phyloP scores from a whole-genome alignment of 2,329 filamentous ascomycete species.

The Alternaria triticina region DNA sequence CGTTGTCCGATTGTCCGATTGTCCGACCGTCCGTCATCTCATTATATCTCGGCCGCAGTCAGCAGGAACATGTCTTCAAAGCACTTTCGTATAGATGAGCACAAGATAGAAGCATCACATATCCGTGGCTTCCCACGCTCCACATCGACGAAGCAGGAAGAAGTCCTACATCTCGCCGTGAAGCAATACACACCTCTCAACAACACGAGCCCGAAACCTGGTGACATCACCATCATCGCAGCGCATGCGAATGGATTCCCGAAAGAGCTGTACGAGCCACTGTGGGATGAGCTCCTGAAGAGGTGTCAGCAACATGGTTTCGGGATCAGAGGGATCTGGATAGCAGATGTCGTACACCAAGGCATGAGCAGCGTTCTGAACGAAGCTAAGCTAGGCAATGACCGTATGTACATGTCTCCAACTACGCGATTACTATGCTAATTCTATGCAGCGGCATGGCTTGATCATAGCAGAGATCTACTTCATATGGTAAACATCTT shows the following conservation, averaged over 20 bases:
- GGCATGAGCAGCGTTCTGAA: slow-evolving; percentile 81
- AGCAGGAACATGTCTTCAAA: slow-evolving; percentile 47
- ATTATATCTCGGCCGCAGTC: background rate
- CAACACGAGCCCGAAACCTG: slow-evolving; percentile 70
- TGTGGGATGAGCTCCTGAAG: slow-evolving; percentile 82
- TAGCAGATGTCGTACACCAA: slow-evolving; percentile 86
- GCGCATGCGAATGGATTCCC: slow-evolving; percentile 92
- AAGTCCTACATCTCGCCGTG: slow-evolving; percentile 73
- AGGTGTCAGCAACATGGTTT: slow-evolving; percentile 66
- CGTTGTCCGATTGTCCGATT: background rate
- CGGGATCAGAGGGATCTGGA: slow-evolving; percentile 82
- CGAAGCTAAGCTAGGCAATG: slow-evolving; percentile 77
- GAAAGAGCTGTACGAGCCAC: slow-evolving; percentile 92
- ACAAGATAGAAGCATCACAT: slow-evolving; percentile 71
- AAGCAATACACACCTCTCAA: slow-evolving; percentile 87
- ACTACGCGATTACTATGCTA: background rate
- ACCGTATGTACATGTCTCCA: slow-evolving; percentile 66
- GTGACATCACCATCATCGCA: slow-evolving; percentile 84
- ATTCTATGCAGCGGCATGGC: slow-evolving; percentile 71
- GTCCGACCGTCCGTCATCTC: background rate
- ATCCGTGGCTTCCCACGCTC: slow-evolving; percentile 82
- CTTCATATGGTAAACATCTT: slow-evolving; percentile 86
- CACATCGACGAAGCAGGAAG: slow-evolving; percentile 74
- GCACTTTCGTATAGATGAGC: slow-evolving; percentile 72
- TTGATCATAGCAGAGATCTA: slow-evolving; percentile 84